Evolutionary conservation across 2,329 filamentous ascomycete species (phyloP), one percentile per base, ranked within the genome.

Genomic region (Blumeria hordei): DNA sequence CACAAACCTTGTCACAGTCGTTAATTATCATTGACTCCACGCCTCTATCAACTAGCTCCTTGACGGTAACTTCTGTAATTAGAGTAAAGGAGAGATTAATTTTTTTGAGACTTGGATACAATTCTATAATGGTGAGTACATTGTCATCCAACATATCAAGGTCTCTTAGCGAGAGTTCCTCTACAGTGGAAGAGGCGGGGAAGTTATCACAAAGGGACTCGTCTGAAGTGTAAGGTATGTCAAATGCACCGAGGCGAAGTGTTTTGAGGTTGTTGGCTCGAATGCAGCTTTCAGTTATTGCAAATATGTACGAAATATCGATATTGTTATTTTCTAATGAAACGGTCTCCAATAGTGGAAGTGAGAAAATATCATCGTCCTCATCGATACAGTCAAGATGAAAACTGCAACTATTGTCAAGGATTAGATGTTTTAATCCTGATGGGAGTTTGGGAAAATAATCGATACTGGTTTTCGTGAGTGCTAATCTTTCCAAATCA

Each of bases 51-150:
- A 67, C 62, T 28, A 67, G 60, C 4, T 59, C 45, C 54, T 63
- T 66, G 18, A 68, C 59, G 14, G 64, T 62, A 18, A 66, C 62
- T 3, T 66, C 66, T 0, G 66, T 67, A 45, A 67, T 58, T 18
- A 59, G 58, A 0, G 65, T 64, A 6, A 32, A 9, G 2, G 58
- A 58, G 0, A 67, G 52, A 56, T 63, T 57, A 8, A 68, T 54
- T 33, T 36, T 61, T 34, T 58, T 57, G 3, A 67, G 50, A 34
- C 60, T 62, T 8, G 62, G 61, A 54, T 60, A 64, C n/a, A 61
- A 57, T 1, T 55, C 43, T 0, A 63, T 54, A 33, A 62, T 58
- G 8, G 58, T 45, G 3, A 65, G 41, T 0, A 61, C 45, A 2
- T 52, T 34, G 0, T 54, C 33, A 36, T 66, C 64, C 6, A 35